Evolutionary conservation across 2,329 filamentous ascomycete species (phyloP).

Genomic region (Fusarium nurragi): DNA sequence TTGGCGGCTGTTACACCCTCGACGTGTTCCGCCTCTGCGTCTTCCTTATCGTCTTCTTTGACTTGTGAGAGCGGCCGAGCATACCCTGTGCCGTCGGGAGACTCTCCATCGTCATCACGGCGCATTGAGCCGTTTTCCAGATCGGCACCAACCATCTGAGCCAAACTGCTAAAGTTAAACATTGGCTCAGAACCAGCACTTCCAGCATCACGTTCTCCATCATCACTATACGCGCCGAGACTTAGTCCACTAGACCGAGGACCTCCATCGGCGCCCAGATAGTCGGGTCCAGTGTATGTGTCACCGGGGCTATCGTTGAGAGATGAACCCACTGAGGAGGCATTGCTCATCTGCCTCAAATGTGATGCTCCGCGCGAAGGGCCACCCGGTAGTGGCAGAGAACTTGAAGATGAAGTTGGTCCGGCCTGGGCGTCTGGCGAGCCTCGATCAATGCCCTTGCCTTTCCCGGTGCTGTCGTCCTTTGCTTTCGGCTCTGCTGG

Average conservation of each 20-base stretch:
- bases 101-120: slow-evolving; percentile 43
- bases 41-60: slow-evolving; percentile 52
- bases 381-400: slow-evolving; percentile 59
- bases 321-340: slow-evolving; percentile 85
- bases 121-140: slow-evolving; percentile 58
- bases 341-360: slow-evolving; percentile 84
- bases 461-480: slow-evolving; percentile 63
- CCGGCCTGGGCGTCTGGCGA: slow-evolving; percentile 35
- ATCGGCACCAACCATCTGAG: slow-evolving; percentile 80
- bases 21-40: slow-evolving; percentile 46
- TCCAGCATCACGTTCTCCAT: slow-evolving; percentile 62
- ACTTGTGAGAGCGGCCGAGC: slow-evolving; percentile 50
- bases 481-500: slow-evolving; percentile 39
- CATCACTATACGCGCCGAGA: slow-evolving; percentile 57
- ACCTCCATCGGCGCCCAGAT: slow-evolving; percentile 51
- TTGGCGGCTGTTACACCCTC: slow-evolving; percentile 33
- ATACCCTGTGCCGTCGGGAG: slow-evolving; percentile 28
- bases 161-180: slow-evolving; percentile 91
- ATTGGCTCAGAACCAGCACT: slow-evolving; percentile 73
- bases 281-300: slow-evolving; percentile 56
- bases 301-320: slow-evolving; percentile 71
- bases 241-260: slow-evolving; percentile 66
- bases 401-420: slow-evolving; percentile 49
- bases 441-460: slow-evolving; percentile 73
- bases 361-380: slow-evolving; percentile 72